Evolutionary conservation across 2,329 filamentous ascomycete species (phyloP), one percentile per base, ranked within the genome.

Genomic region (Curvularia verruculosa): DNA sequence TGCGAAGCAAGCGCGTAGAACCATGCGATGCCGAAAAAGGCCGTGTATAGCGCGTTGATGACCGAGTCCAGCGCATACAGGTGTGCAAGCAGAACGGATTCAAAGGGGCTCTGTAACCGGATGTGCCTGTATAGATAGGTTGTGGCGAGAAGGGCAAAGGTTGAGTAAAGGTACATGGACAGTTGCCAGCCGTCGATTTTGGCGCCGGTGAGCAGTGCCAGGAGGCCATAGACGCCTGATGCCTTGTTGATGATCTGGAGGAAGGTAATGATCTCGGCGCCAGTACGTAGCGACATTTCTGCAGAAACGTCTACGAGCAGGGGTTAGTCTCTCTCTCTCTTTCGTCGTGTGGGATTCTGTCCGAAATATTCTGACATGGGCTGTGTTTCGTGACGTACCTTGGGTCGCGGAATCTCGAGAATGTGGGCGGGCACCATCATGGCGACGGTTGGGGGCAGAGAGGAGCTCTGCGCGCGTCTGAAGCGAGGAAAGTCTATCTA

Each of bases 161-260:
- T 83, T 24, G 90, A 95, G 83, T 96, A 96, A 47, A 96, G 83
- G 82, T 96, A 97, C 83, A 96, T 95, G 56, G 89, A 90, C 55
- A 96, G 84, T 77, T 97, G 94, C 23, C 95, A 84, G 28, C 87
- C 83, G 52, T 91, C 93, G 61, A 96, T 86, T 66, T 89, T 83
- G 77, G 91, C 92, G 73, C 94, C 94, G 23, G 93, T 96, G 63
- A 96, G 82, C 66, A 96, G 85, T 57, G 93, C 92, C 66, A 97
- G 88, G 41, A 97, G 83, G 64, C 93, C 93, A 78, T 96, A 97
- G 66, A 96, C 83, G 56, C 92, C 93, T 48, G 91, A 94, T 65
- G 93, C 86, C 78, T 96, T 96, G 83, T 97, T 97, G 80, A 97
- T 88, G 53, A 96, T 83, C 63, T 96, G 85, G 10, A 90, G 87